These are phyloP conservation scores for Camellia granthamiana DNA, from an alignment of 148 eudicot species.

Conservation along the genomic window DNA sequence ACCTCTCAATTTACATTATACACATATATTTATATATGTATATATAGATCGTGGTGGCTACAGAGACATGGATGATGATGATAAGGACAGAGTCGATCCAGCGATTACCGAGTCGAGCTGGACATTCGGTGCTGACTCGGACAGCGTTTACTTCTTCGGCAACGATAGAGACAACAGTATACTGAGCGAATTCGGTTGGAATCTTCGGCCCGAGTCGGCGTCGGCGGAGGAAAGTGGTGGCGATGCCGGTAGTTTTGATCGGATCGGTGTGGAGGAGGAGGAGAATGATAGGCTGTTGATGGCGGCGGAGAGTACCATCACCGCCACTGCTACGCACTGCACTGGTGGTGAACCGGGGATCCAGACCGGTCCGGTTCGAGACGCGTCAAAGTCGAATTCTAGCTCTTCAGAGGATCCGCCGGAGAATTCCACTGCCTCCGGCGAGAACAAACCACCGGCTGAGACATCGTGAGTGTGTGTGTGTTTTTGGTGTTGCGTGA, in stretches of 20 bases:
- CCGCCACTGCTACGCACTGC: neutral
- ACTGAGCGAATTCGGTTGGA: conserved; percentile 52
- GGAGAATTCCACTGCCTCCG: conserved; percentile 35
- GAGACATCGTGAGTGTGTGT: conserved; percentile 57
- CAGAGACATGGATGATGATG: conserved; percentile 30
- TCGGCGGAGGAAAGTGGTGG: neutral
- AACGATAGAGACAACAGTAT: conserved; percentile 26
- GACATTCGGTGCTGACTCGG: conserved; percentile 26
- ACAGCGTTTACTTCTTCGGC: conserved; percentile 26
- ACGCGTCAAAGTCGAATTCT: conserved; percentile 29
- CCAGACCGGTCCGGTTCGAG: neutral
- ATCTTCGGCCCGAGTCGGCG: conserved; percentile 11
- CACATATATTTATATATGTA: neutral
- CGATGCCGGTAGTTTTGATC: conserved; percentile 9
- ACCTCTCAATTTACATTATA: neutral
- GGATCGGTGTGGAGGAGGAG: conserved; percentile 16
- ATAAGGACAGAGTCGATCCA: conserved; percentile 26
- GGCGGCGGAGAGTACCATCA: conserved; percentile 7
- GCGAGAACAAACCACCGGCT: conserved; percentile 20
- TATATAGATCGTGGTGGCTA: neutral
- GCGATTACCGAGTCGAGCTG: conserved; percentile 25
- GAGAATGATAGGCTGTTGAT: neutral
- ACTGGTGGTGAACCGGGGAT: neutral
- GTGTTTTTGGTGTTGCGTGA: neutral
- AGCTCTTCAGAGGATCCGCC: conserved; percentile 67